A percentile compares a stretch with the other conserved stretches of the same genome.
Conservation (phyloP, 1,139 yeast species). For the Taphrina communis region DNA sequence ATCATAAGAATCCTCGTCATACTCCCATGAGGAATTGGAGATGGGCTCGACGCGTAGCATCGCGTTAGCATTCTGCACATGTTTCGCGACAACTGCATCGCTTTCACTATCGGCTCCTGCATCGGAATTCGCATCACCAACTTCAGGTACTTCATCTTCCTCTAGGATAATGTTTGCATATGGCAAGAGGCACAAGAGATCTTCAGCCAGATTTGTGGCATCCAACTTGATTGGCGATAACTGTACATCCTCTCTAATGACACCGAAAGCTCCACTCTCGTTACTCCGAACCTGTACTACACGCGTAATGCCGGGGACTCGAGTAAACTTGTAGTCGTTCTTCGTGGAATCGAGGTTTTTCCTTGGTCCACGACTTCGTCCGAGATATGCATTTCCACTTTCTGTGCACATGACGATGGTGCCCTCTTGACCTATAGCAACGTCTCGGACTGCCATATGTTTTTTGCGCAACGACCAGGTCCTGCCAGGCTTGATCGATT, state of each 20-base stretch:
- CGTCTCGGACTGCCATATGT: conserved; percentile 57
- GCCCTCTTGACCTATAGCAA: conserved; percentile 73
- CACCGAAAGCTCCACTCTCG: conserved; percentile 69
- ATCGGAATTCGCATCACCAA: conserved; percentile 38
- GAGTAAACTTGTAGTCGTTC: conserved; percentile 60
- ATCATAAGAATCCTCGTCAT: conserved; percentile 34
- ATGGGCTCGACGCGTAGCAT: conserved; percentile 46
- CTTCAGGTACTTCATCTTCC: conserved; percentile 41
- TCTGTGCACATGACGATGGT: conserved; percentile 69
- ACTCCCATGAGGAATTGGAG: conserved; percentile 15
- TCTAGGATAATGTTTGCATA: conserved; percentile 44
- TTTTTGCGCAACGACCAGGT: conserved; percentile 52
- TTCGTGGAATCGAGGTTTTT: conserved; percentile 47
- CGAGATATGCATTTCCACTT: conserved; percentile 67
- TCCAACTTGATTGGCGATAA: conserved; percentile 50
- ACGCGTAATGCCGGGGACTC: conserved; percentile 61
- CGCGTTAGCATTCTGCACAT: conserved; percentile 36
- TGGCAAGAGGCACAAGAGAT: conserved; percentile 48
- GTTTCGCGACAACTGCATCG: conserved; percentile 31
- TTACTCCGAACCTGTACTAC: conserved; percentile 70
- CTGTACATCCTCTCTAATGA: conserved; percentile 69
- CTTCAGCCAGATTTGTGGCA: conserved; percentile 46
- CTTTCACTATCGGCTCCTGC: conserved; percentile 41
- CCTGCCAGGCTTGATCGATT: conserved; percentile 44
- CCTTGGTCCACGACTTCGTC: conserved; percentile 51